Evolutionary conservation across 169 alveolate species (phyloP), one percentile per base, ranked within the genome.

Genomic region (Cryptosporidium meleagridis): DNA sequence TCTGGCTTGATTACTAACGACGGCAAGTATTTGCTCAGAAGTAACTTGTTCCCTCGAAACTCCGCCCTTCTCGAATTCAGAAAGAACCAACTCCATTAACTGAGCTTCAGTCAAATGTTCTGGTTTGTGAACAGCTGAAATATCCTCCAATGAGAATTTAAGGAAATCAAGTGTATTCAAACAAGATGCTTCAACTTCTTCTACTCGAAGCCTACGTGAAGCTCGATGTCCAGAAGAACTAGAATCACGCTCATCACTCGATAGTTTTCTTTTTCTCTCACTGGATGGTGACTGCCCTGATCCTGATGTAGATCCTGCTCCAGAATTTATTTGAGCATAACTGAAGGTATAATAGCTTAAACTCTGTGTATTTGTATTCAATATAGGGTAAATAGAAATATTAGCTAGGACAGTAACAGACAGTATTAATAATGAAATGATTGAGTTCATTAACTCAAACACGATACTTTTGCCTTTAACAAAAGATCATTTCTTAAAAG

Each of bases 391-490:
- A 65, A 33, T 65, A 65, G 23, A 65, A 31, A 65, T n/a, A 65
- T 65, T 65, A 65, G 48, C 72, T 14, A 65, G 48, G 44, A 33
- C 16, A 31, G 31, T 9, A 8, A 9, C 10, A 2, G 33, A 37
- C 14, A 65, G 31, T 65, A 65, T 35, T 14, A 65, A 29, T 35
- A 37, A 33, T 21, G 41, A 65, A 65, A 37, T n/a, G 44, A 21
- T 65, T 14, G 72, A 65, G 72, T 65, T 14, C 72, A 65, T 65
- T 37, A n/a, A 65, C 72, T 65, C 72, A 26, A 65, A 65, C 12
- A 51, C 18, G 48, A 65, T 65, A 31, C 72, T 39, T 35, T 29
- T 18, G 55, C 51, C 72, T 31, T 29, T 26, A 65, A 33, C 72
- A 65, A 65, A 65, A 37, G 31, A 33, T 31, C 72, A 65, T 65